These are phyloP conservation scores for Ceratocystis huliohia DNA, from an alignment of 2,329 filamentous ascomycete genomes.

Conservation along the genomic window DNA sequence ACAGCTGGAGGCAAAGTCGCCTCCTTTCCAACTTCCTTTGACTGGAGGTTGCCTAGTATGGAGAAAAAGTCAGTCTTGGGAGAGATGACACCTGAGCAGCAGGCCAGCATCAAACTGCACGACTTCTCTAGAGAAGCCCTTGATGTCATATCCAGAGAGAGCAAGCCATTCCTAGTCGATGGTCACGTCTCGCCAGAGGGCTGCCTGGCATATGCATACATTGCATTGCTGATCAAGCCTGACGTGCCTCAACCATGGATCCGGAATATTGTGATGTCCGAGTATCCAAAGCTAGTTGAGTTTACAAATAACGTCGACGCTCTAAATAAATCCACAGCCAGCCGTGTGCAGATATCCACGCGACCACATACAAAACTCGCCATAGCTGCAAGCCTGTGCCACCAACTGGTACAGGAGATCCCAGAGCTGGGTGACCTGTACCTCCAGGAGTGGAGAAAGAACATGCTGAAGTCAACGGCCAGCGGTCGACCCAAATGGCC, in stretches of 20 bases:
- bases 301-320: conserved; percentile 15
- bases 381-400: conserved; percentile 26
- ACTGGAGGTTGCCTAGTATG: conserved; percentile 29
- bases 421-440: conserved; percentile 26
- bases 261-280: conserved; percentile 24
- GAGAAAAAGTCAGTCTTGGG: conserved; percentile 45
- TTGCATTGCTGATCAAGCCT: conserved; percentile 54
- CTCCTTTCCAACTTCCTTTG: conserved; percentile 31
- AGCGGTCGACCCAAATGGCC: conserved; percentile 10
- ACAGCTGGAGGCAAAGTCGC: conserved; percentile 27
- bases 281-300: conserved; percentile 24
- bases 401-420: conserved; percentile 27
- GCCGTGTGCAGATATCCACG: conserved; percentile 26
- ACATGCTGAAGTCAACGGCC: conserved; percentile 16
- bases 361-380: conserved; percentile 26
- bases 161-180: conserved; percentile 22
- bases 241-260: conserved; percentile 37
- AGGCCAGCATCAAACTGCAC: conserved; percentile 63
- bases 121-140: conserved; percentile 58
- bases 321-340: conserved; percentile 19
- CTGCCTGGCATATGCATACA: conserved; percentile 67
- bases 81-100: conserved; percentile 56
- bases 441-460: conserved; percentile 27
- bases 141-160: conserved; percentile 34
- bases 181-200: conserved; percentile 41